Base-by-base conservation (phyloP, 495 filamentous ascomycete genomes). In the Cudoniella acicularis region DNA sequence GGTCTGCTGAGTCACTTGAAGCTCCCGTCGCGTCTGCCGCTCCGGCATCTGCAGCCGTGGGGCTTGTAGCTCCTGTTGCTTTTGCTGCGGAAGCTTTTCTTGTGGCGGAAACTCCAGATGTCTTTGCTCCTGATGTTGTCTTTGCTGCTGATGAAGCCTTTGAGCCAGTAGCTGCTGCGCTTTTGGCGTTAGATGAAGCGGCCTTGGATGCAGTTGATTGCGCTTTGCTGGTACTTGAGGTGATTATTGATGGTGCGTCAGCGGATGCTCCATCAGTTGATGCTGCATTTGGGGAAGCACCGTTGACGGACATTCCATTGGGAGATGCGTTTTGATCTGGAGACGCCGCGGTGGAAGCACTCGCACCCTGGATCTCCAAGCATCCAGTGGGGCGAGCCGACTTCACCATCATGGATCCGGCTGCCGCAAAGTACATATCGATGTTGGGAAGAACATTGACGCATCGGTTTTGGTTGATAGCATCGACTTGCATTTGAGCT, bases 371-470 rank as follows among this genome's bases (percentile, higher is more conserved):
- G 26, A 58, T 36, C 16, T 58, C 48, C n/a, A 51, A 47, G 23
- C 56, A 58, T 21, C 56, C 56, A 16, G 56, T 58, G 17, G 56
- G 56, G 10, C 46, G 46, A 17, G 53, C 36, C 16, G 27, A 59
- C 18, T 24, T 42, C 24, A 27, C 45, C 26, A 25, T 46, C 26
- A 26, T 30, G 36, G 51, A 40, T 18, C 63, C 63, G 22, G 63
- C 53, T 16, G 60, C 63, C 10, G 42, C 59, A 53, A 65, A 65
- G 43, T 65, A 65, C 1, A 54, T 56, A 27, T 65, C 60, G 52
- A 65, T 65, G 30, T 60, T 61, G 2, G 63, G 63, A 6, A 65
- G 55, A n/a, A 65, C 63, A 25, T 63, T 49, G 11, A 60, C 63
- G 36, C 63, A 65, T 9, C 63, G 54, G 30, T 62, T 61, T 1